These are phyloP conservation scores for Mallotus nudiflorus DNA, from an alignment of 345 rosid species.

Conservation along the genomic window DNA sequence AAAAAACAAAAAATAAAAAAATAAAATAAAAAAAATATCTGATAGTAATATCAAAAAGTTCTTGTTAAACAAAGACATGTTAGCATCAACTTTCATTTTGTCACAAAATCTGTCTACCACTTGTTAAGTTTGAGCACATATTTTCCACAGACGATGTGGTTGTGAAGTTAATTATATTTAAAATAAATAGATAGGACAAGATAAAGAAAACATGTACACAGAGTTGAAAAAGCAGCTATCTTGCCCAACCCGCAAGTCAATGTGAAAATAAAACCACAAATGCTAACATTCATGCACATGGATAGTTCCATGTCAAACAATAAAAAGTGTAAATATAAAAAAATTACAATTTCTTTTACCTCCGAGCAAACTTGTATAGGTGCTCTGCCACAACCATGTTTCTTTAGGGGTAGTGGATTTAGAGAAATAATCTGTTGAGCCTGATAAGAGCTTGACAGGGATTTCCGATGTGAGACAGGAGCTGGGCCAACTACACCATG, in stretches of 20 bases:
- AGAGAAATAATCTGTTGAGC: slow-evolving; percentile 88
- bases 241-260: not conserved
- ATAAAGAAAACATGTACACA: not conserved
- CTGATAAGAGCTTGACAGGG: slow-evolving; percentile 74
- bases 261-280: not conserved
- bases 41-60: not conserved
- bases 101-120: not conserved
- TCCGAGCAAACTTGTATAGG: slow-evolving; percentile 93
- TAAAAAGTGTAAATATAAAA: not conserved
- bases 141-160: not conserved
- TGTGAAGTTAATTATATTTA: not conserved
- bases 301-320: not conserved
- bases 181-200: not conserved
- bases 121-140: not conserved
- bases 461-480: slow-evolving; percentile 69
- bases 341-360: slow-evolving; percentile 44
- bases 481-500: slow-evolving; percentile 50
- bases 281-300: not conserved
- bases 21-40: not conserved
- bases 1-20: not conserved
- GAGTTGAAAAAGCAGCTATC: not conserved
- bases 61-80: not conserved
- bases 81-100: not conserved
- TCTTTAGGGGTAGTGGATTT: slow-evolving; percentile 91
- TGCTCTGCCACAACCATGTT: slow-evolving; percentile 97